Evolutionary conservation across 805 yeast genomes (phyloP).

Genomic region (Jamesozyma hellenica): DNA sequence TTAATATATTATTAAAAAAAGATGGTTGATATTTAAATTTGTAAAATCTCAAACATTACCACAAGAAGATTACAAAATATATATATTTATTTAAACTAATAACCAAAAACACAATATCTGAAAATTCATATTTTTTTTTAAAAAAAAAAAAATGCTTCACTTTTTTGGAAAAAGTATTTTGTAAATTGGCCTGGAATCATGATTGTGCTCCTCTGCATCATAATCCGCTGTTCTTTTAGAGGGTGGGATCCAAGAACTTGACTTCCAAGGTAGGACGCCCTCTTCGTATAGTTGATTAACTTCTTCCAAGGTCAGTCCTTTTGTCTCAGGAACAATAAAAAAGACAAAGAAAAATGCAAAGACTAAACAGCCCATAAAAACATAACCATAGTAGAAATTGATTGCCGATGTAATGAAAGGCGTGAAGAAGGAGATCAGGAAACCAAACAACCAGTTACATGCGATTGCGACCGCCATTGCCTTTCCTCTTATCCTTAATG

Average conservation of each 20-base stretch:
- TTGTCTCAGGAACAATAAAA: slow-evolving; percentile 69
- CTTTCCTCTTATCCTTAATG: slow-evolving; percentile 58
- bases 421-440: slow-evolving; percentile 60
- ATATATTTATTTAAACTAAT: too few relatives aligned
- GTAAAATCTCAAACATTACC: too few relatives aligned
- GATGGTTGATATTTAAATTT: too few relatives aligned
- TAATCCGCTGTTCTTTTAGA: slow-evolving; percentile 27
- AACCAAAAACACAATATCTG: too few relatives aligned
- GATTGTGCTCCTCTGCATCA: slow-evolving; percentile 20
- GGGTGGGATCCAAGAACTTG: slow-evolving; percentile 45
- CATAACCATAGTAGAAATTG: slow-evolving; percentile 65
- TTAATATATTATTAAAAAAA: too few relatives aligned
- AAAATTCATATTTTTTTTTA: too few relatives aligned
- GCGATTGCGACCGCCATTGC: slow-evolving; percentile 54
- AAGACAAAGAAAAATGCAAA: slow-evolving; percentile 55
- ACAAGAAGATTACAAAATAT: too few relatives aligned
- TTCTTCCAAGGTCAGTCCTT: slow-evolving; percentile 74
- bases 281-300: slow-evolving; percentile 54
- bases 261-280: slow-evolving; percentile 37
- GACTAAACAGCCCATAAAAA: slow-evolving; percentile 49
- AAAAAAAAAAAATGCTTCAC: too few relatives aligned
- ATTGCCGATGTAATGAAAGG: slow-evolving; percentile 61
- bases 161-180: slow-evolving; percentile 19
- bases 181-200: slow-evolving; percentile 26
- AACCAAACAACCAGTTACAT: slow-evolving; percentile 60